phyloP scores from a whole-genome alignment of 176 grass and related monocot species.

The Oryza glaberrima region DNA sequence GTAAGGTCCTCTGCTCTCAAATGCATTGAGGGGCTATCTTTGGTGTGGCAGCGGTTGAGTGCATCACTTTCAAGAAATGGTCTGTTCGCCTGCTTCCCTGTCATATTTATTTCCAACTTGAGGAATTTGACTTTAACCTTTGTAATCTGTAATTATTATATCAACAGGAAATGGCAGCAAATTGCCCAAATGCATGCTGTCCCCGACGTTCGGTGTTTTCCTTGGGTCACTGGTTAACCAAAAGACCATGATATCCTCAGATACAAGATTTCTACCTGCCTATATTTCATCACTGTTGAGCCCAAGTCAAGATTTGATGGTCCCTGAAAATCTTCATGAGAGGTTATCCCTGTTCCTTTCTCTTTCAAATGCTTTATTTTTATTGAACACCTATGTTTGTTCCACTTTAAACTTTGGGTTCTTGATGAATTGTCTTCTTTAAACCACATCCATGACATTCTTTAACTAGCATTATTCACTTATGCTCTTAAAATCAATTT shows the following conservation, averaged over 20 bases:
- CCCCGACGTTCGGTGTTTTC: conserved; percentile 68
- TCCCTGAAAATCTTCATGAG: conserved; percentile 71
- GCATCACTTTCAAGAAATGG: conserved; percentile 71
- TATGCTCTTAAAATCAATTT: conserved; percentile 22
- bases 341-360: conserved; percentile 48
- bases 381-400: not conserved
- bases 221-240: conserved; percentile 72
- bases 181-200: conserved; percentile 58
- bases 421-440: not conserved
- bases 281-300: conserved; percentile 81
- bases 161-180: conserved; percentile 66
- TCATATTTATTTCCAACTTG: conserved; percentile 33
- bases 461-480: conserved; percentile 7
- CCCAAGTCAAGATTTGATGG: conserved; percentile 56
- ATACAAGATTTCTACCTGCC: conserved; percentile 70
- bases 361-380: conserved; percentile 27
- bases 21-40: conserved; percentile 68
- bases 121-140: conserved; percentile 12
- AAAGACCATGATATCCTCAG: conserved; percentile 80
- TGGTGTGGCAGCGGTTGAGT: conserved; percentile 65
- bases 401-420: conserved; percentile 3
- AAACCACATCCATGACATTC: not conserved
- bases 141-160: conserved; percentile 36
- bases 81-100: conserved; percentile 31
- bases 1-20: conserved; percentile 68